Base-by-base conservation (phyloP, 2,329 filamentous ascomycete species). In the Beauveria rudraprayagi region DNA sequence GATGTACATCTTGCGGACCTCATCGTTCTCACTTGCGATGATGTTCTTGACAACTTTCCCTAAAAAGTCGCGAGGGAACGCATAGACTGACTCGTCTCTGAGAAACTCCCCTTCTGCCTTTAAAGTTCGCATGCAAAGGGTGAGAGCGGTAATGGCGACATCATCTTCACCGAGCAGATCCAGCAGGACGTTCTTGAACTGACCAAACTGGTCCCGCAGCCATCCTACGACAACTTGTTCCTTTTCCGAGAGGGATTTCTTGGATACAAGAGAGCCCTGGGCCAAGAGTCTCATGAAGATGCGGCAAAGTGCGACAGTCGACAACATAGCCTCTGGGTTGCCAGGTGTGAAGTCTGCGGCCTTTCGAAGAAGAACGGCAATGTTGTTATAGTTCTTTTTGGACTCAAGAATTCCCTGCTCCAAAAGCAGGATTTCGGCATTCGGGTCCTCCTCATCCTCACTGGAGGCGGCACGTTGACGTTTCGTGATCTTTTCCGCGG, bases 361-460 rank as follows among this genome's bases (percentile, higher is more conserved):
- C 17, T 67, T 81, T 47, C 81, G 80, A 51, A 96, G 78, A 43
- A 97, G 76, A 11, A 82, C 83, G 8, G 85, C 82, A 69, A 97
- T 93, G 70, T 96, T 91, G 78, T 96, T 96, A 80, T 95, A 96
- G 75, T 96, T 84, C 73, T 92, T 91, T 70, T 86, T 89, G 55
- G 92, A 96, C 73, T 94, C 87, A 64, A 92, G 76, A 60, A 97
- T 92, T 61, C 90, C 87, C 65, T 84, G 80, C 76, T 97, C 92
- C 60, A 97, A 82, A 59, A 84, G 76, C 47, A 93, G 76, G 62
- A 96, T 90, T 64, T 85, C 82, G 61, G 83, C 80, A 70, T 88
- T 83, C 51, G 78, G 72, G 69, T 86, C 82, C 64, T 81, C 71
- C 57, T 79, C 78, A 64, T 78, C 76, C 64, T 65, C 66, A 73